These are phyloP conservation scores for Aspergillus chevalieri DNA, from an alignment of 2,329 filamentous ascomycete species.

Conservation along the genomic window DNA sequence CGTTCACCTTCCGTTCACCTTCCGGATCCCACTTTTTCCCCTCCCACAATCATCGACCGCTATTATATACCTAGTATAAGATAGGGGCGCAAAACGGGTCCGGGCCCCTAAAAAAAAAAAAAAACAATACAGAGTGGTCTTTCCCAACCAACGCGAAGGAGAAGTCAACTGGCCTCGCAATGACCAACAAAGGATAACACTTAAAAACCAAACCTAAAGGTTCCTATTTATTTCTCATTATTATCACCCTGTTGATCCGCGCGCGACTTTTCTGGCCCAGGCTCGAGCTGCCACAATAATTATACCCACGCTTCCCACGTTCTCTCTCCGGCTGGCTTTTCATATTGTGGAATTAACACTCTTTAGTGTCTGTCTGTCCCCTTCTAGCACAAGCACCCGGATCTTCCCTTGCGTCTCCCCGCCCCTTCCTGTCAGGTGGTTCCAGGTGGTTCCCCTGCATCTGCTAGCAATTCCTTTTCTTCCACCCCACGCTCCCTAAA, in stretches of 20 bases:
- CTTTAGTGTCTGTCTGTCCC: too few relatives aligned
- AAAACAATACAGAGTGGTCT: too few relatives aligned
- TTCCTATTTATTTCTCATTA: not conserved
- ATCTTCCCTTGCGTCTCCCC: not conserved
- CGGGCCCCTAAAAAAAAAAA: too few relatives aligned
- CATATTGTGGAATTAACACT: not conserved
- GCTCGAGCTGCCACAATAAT: not conserved
- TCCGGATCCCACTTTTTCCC: conserved; percentile 3
- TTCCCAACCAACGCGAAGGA: too few relatives aligned
- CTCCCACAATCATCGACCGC: conserved; percentile 1
- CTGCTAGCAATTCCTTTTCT: too few relatives aligned
- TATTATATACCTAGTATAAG: too few relatives aligned
- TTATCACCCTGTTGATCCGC: conserved; percentile 18
- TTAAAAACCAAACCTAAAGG: conserved; percentile 8
- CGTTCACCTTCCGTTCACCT: not conserved
- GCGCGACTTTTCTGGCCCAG: conserved; percentile 2
- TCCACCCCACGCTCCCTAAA: too few relatives aligned
- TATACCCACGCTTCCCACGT: conserved; percentile 18
- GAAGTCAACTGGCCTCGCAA: conserved; percentile 13
- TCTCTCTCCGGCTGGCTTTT: conserved; percentile 16
- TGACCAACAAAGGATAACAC: conserved; percentile 21
- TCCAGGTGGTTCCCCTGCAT: too few relatives aligned
- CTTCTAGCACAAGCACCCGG: too few relatives aligned
- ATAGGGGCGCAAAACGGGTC: too few relatives aligned
- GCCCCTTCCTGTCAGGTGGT: not conserved